These are phyloP conservation scores for Fonsecaea nubica DNA, from an alignment of 2,329 filamentous ascomycete genomes.

Conservation along the genomic window DNA sequence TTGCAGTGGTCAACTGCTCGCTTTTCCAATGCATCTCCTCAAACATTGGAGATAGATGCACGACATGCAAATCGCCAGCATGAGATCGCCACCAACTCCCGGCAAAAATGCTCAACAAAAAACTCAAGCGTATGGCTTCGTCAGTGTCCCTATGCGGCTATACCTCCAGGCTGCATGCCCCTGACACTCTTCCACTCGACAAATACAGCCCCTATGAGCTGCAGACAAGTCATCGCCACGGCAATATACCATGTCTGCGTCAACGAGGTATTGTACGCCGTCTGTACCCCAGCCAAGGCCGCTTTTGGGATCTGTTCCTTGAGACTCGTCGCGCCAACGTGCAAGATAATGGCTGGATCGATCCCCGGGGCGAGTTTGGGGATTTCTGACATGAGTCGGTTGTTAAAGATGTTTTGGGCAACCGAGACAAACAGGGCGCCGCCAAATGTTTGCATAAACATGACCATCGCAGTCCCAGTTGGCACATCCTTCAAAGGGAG, in stretches of 20 bases:
- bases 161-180: constrained; percentile 39
- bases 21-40: neutral
- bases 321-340: constrained; percentile 49
- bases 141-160: constrained; percentile 31
- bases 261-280: constrained; percentile 49
- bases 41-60: neutral
- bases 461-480: constrained; percentile 49
- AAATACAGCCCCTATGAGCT: constrained; percentile 45
- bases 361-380: constrained; percentile 42
- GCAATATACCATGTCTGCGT: constrained; percentile 49
- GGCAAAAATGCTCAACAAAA: constrained; percentile 4
- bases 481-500: constrained; percentile 48
- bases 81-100: neutral
- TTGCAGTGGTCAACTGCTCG: neutral
- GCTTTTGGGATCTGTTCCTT: constrained; percentile 42
- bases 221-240: constrained; percentile 48
- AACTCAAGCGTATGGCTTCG: neutral
- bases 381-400: constrained; percentile 56
- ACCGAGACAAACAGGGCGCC: constrained; percentile 59
- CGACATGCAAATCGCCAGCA: neutral
- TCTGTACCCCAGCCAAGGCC: constrained; percentile 43
- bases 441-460: constrained; percentile 52
- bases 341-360: constrained; percentile 42
- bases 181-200: constrained; percentile 53
- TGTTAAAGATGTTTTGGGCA: constrained; percentile 60